A percentile compares a stretch with the other conserved stretches of the same genome.
These are phyloP conservation scores for Austroboletus olivaceoglutinosus DNA, from an alignment of 1,284 basidiomycete genomes.

Conservation along the genomic window DNA sequence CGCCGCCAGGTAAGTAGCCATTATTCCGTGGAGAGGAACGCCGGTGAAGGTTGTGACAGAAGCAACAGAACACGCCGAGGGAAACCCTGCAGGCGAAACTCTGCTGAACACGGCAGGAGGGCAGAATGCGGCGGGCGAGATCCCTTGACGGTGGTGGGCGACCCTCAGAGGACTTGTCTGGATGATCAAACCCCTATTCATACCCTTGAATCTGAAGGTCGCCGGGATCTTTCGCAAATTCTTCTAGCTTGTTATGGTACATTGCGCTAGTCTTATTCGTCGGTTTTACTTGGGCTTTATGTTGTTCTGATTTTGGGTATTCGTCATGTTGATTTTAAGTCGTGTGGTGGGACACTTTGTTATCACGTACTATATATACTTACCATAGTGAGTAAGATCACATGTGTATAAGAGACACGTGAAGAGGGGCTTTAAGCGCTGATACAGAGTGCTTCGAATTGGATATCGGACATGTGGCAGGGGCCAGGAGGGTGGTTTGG, in stretches of 20 bases:
- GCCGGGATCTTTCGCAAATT: conserved; percentile 51
- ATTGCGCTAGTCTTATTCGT: conserved; percentile 16
- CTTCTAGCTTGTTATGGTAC: conserved; percentile 30
- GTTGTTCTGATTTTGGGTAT: conserved; percentile 21
- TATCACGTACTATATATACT: conserved; percentile 14
- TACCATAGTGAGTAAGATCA: neutral
- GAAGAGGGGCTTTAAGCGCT: neutral
- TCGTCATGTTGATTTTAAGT: too few relatives aligned
- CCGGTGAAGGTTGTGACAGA: conserved; percentile 14
- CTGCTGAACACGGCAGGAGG: conserved; percentile 11
- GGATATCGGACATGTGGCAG: neutral
- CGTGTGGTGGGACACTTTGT: conserved; percentile 9
- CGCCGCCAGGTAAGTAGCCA: conserved; percentile 15
- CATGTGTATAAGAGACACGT: neutral
- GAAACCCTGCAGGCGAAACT: conserved; percentile 5
- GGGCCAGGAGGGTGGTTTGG: neutral
- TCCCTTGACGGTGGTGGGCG: conserved; percentile 57
- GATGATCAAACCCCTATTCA: conserved; percentile 43
- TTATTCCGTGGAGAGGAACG: conserved; percentile 3
- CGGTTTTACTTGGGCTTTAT: conserved; percentile 25
- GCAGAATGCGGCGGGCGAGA: conserved; percentile 15
- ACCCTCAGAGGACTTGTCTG: conserved; percentile 50
- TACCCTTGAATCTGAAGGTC: conserved; percentile 56
- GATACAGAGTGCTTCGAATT: neutral
- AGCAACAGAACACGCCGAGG: conserved; percentile 2